These are phyloP conservation scores for Bretziella fagacearum DNA, from an alignment of 2,329 filamentous ascomycete species.

Conservation along the genomic window DNA sequence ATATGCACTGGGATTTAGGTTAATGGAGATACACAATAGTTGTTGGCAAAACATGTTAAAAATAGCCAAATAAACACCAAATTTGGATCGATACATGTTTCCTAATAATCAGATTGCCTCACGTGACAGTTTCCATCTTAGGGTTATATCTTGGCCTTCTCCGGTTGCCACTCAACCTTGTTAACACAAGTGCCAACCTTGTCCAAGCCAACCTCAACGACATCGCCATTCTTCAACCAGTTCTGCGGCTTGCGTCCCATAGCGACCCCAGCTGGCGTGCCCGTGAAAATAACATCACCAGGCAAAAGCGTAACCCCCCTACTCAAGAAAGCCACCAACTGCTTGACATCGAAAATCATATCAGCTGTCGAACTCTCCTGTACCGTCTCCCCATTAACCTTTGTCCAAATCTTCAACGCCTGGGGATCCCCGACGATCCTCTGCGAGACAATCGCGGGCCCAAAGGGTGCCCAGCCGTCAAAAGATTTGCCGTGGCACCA, in stretches of 20 bases:
- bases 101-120: too few relatives aligned
- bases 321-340: slow-evolving; percentile 42
- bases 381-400: slow-evolving; percentile 39
- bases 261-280: slow-evolving; percentile 53
- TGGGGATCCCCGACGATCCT: slow-evolving; percentile 40
- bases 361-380: slow-evolving; percentile 38
- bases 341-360: slow-evolving; percentile 45
- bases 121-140: too few relatives aligned
- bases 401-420: slow-evolving; percentile 37
- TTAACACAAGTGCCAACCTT: slow-evolving; percentile 44
- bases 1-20: too few relatives aligned
- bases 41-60: too few relatives aligned
- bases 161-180: slow-evolving; percentile 22
- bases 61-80: too few relatives aligned
- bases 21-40: too few relatives aligned
- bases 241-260: slow-evolving; percentile 49
- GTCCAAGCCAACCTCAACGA: slow-evolving; percentile 52
- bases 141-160: slow-evolving; percentile 20
- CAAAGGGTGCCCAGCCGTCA: slow-evolving; percentile 58
- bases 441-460: slow-evolving; percentile 50
- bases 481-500: slow-evolving; percentile 60
- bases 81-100: too few relatives aligned
- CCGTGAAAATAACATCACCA: slow-evolving; percentile 50
- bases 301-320: slow-evolving; percentile 45
- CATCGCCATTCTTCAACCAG: slow-evolving; percentile 54